Conservation (phyloP, 2,329 filamentous ascomycete genomes). For the Arthrobotrys entomopaga region DNA sequence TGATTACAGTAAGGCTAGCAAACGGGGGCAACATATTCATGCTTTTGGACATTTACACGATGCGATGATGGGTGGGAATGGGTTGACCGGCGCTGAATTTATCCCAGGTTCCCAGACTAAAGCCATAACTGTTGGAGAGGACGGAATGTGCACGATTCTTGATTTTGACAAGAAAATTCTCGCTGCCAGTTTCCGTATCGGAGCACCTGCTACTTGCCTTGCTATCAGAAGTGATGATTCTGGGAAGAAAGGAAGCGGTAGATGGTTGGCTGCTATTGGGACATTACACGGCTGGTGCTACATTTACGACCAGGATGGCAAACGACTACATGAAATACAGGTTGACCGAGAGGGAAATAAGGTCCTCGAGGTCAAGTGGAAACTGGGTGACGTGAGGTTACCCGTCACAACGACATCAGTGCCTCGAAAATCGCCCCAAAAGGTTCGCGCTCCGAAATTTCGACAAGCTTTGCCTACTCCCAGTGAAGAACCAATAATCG, state of each 20-base stretch:
- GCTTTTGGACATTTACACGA: slow-evolving; percentile 59
- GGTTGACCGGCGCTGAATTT: slow-evolving; percentile 58
- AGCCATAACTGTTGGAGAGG: slow-evolving; percentile 59
- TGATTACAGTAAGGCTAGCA: slow-evolving; percentile 57
- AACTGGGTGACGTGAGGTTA: slow-evolving; percentile 52
- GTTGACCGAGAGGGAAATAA: slow-evolving; percentile 57
- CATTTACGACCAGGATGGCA: slow-evolving; percentile 58
- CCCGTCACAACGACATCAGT: slow-evolving; percentile 8
- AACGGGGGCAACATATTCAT: slow-evolving; percentile 58
- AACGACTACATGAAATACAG: slow-evolving; percentile 57
- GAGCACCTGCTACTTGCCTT: slow-evolving; percentile 57
- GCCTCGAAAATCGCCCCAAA: slow-evolving; percentile 15
- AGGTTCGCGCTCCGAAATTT: slow-evolving; percentile 26
- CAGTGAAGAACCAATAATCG: slow-evolving; percentile 40
- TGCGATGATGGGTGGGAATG: slow-evolving; percentile 57
- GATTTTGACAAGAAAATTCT: slow-evolving; percentile 58
- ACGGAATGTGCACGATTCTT: slow-evolving; percentile 57
- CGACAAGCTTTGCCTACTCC: slow-evolving; percentile 4
- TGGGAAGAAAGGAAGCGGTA: slow-evolving; percentile 50
- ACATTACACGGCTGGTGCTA: slow-evolving; percentile 59
- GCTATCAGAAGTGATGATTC: slow-evolving; percentile 54
- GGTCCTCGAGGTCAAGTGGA: slow-evolving; percentile 58
- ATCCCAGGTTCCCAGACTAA: slow-evolving; percentile 57
- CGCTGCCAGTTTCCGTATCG: slow-evolving; percentile 58
- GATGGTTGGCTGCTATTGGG: slow-evolving; percentile 58